Evolutionary conservation across 345 rosid genomes (phyloP), one percentile per base, ranked within the genome.

Genomic region (Barbarea vulgaris): DNA sequence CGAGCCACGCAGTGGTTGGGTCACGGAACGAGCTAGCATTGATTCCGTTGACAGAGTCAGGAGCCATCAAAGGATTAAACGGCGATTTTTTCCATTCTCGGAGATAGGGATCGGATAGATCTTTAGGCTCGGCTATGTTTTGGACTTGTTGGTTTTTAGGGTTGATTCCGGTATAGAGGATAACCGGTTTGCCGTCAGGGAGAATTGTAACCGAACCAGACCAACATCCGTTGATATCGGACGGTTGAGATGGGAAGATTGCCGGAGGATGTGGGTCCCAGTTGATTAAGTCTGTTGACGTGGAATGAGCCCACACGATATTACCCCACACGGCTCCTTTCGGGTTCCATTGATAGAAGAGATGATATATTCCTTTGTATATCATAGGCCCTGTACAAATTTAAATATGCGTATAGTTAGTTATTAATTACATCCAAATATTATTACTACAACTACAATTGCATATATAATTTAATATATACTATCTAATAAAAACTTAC

Each of bases 271-370:
- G 95, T 30, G 93, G 86, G 47, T 39, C 67, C 95, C 96, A 93
- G 72, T 87, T 86, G 3, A 90, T 74, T 18, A 90, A 85, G 37
- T 93, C 93, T 22, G 61, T 80, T 14, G 96, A 93, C 39, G 93
- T 89, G 6, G 98, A 87, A 60, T 93, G 98, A 48, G 84, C 98
- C 96, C 95, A 90, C 11, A 93, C 93, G 0, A 86, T 86, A 81
- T 87, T 83, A 33, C 88, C 91, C 96, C 91, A 88, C 58, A 80
- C 82, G 8, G 86, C 84, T n/a, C 86, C 88, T 46, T 85, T 83
- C 0, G 96, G 91, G 56, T 90, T 90, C 76, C 81, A 87, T 78
- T 90, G 93, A 78, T 90, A 90, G 83, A 88, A 88, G 17, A 90
- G 41, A 68, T 90, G 96, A 65, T 90, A 88, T 28, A 90, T 67